Conservation (phyloP, 768 basidiomycete species). For the Sutorius australiensis region DNA sequence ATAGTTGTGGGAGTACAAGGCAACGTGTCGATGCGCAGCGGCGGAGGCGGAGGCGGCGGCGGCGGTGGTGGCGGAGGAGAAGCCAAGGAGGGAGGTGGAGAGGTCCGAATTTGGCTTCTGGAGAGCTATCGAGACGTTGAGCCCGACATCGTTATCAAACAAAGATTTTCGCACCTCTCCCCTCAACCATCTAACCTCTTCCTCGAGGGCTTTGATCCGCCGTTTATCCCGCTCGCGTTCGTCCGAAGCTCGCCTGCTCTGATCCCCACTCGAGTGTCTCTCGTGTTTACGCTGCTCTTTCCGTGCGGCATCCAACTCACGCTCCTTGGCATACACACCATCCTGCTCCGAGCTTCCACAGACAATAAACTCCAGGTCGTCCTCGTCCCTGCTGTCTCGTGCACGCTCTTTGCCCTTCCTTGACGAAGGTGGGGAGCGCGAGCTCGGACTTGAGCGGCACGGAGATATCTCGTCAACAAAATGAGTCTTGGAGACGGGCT, state of each 20-base stretch:
- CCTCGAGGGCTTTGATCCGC: constrained; percentile 59
- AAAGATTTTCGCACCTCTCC: constrained; percentile 43
- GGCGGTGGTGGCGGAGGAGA: constrained; percentile 46
- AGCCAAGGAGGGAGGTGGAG: constrained; percentile 5
- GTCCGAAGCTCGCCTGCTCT: constrained; percentile 23
- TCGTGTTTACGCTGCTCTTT: constrained; percentile 49
- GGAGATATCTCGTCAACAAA: constrained; percentile 16
- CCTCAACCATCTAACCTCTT: constrained; percentile 57
- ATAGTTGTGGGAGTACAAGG: constrained; percentile 34
- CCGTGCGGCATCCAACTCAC: constrained; percentile 54
- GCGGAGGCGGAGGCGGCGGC: constrained; percentile 29
- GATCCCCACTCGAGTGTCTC: constrained; percentile 37
- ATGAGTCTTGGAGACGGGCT: constrained; percentile 24
- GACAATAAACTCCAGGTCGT: constrained; percentile 27
- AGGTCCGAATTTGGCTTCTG: constrained; percentile 29
- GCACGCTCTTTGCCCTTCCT: constrained; percentile 49
- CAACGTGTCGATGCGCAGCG: constrained; percentile 30
- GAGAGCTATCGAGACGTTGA: constrained; percentile 40
- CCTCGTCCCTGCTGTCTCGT: constrained; percentile 24
- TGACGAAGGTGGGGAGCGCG: constrained; percentile 2
- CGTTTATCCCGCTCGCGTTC: constrained; percentile 59
- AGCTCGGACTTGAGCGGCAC: background rate
- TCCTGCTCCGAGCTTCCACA: constrained; percentile 44
- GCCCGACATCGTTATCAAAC: background rate
- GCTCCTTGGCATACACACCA: constrained; percentile 56